Base-by-base conservation (phyloP, 768 basidiomycete genomes). In the Heimioporus sp. region DNA sequence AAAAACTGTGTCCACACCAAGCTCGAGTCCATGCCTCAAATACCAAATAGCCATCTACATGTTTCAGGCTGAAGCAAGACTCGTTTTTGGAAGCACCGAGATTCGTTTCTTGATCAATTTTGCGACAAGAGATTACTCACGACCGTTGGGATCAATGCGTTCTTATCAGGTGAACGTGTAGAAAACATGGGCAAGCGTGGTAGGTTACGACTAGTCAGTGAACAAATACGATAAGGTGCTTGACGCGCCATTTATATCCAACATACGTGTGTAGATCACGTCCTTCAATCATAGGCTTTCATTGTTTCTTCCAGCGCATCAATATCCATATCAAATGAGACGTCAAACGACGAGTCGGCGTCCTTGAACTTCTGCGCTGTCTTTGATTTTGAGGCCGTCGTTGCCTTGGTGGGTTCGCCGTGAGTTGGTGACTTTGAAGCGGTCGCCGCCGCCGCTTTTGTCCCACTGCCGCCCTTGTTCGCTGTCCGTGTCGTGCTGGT, bases 271-370 rank as follows among this genome's bases (percentile, higher is more conserved):
- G 5, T 24, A 24, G 24, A 24, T 24, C 24, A 24, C 24, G 24
- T 24, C 24, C 24, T 24, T 35, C 43, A 67, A 48, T 70, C 66
- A 40, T 70, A 68, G 4, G 62, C 58, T 38, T 57, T 64, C 68
- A 68, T 68, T 6, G 62, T 55, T 46, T 66, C 67, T 51, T 68
- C 67, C n/a, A 70, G 48, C 1, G 54, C 58, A 24, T 68, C 67
- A 2, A 46, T 49, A 35, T 68, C 67, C 55, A 68, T 11, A 24
- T 58, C 66, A 47, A 68, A 70, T 11, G 67, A 68, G 15, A 68
- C 35, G 34, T 70, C 67, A 35, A 68, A 68, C 0, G 67, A 68
- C 20, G 68, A 68, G 31, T 70, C 68, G 5, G 62, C 45, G 19
- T 67, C 65, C 39, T 51, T 47, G 20, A 2, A 16, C 17, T 28